Conservation (phyloP, 306 rosid species). For the Gastrolobium bilobum region DNA sequence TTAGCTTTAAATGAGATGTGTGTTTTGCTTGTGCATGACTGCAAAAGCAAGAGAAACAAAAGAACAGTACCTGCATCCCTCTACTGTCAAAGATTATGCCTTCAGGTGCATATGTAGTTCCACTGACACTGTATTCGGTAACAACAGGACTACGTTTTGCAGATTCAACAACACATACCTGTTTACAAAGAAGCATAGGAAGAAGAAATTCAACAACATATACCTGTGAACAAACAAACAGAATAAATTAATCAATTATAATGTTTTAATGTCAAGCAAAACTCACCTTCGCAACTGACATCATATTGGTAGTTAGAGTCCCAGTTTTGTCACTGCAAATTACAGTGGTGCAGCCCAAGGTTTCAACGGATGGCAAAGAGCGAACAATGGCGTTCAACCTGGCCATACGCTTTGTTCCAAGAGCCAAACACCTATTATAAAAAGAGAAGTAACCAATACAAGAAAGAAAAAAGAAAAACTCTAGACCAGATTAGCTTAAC, state of each 20-base stretch:
- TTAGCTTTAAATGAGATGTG: constrained; percentile 23
- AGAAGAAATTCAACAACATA: constrained; percentile 67
- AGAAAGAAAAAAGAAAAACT: constrained; percentile 5
- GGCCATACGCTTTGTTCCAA: constrained; percentile 99
- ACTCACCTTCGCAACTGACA: constrained; percentile 90
- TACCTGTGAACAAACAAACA: constrained; percentile 55
- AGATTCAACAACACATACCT: constrained; percentile 94
- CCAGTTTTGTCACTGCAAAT: constrained; percentile 99
- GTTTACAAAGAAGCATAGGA: constrained; percentile 43
- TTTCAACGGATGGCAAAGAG: constrained; percentile 94
- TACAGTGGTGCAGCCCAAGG: constrained; percentile 98
- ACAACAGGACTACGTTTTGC: constrained; percentile 67
- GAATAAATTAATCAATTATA: not conserved
- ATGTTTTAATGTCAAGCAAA: constrained; percentile 30
- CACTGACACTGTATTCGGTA: constrained; percentile 84
- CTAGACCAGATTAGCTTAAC: constrained; percentile 2
- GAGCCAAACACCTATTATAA: constrained; percentile 88
- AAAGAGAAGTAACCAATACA: constrained; percentile 35
- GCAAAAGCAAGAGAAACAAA: constrained; percentile 35
- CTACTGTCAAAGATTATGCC: constrained; percentile 75
- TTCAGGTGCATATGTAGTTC: constrained; percentile 94
- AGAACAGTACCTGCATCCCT: constrained; percentile 73
- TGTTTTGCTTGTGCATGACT: constrained; percentile 38
- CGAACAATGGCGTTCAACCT: constrained; percentile 95
- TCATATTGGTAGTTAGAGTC: constrained; percentile 96